phyloP scores from a whole-genome alignment of 352 stramenopile species.

The Phytophthora cajani region DNA sequence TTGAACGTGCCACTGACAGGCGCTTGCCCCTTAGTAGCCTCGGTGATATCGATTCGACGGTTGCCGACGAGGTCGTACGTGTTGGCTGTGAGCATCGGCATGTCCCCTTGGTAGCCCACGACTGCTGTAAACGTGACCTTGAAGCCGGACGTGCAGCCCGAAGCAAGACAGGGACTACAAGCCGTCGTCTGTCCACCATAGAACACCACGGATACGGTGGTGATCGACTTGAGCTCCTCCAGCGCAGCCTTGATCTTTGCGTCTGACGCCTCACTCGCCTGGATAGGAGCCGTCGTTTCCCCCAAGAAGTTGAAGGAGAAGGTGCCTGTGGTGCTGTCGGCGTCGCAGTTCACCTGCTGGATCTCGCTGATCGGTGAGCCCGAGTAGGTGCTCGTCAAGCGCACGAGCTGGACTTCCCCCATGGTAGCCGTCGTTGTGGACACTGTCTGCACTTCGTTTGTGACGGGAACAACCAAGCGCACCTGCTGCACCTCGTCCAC shows the following conservation, averaged over 20 bases:
- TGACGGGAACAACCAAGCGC: conserved; percentile 60
- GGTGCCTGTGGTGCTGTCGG: conserved; percentile 70
- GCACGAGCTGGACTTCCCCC: conserved; percentile 91
- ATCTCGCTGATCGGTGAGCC: conserved; percentile 73
- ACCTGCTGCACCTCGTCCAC: conserved; percentile 84
- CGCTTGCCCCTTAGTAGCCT: conserved; percentile 85
- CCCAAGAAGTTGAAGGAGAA: conserved; percentile 91
- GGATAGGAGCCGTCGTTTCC: conserved; percentile 90
- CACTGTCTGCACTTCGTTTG: conserved; percentile 78
- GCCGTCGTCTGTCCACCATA: conserved; percentile 56
- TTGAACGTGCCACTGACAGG: conserved; percentile 91
- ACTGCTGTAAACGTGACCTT: conserved; percentile 91
- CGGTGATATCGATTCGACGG: conserved; percentile 84
- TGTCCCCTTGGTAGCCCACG: conserved; percentile 78
- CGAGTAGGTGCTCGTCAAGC: conserved; percentile 81
- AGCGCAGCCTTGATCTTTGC: conserved; percentile 85
- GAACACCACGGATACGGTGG: conserved; percentile 85
- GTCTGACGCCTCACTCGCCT: conserved; percentile 69
- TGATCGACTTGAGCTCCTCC: conserved; percentile 91
- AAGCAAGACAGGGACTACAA: conserved; percentile 70
- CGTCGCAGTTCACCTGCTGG: conserved; percentile 93
- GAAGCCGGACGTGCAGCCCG: conserved; percentile 76
- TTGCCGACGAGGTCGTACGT: conserved; percentile 90
- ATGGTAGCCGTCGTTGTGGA: conserved; percentile 69
- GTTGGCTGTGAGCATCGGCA: conserved; percentile 88